Conservation (phyloP, 495 filamentous ascomycete species). For the Halenospora varia region DNA sequence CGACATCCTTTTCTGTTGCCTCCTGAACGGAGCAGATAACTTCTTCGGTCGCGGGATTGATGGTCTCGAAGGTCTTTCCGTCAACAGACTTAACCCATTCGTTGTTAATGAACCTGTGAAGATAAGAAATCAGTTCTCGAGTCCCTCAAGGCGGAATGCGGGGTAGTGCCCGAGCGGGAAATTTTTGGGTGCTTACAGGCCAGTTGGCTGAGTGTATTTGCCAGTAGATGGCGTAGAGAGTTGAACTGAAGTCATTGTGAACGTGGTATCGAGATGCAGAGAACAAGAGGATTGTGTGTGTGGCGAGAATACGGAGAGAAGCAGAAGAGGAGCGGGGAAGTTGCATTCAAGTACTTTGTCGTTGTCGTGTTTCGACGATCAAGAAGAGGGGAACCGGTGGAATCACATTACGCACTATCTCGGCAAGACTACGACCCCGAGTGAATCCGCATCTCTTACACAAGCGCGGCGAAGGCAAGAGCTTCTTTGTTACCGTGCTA, state of each 20-base stretch:
- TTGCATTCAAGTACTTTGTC: neutral
- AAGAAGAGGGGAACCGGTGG: neutral
- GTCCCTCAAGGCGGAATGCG: slow-evolving; percentile 6
- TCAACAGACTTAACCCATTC: slow-evolving; percentile 85
- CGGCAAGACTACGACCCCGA: neutral
- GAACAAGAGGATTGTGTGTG: neutral
- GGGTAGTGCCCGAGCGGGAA: slow-evolving; percentile 11
- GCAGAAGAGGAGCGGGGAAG: neutral
- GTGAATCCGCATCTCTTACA: neutral
- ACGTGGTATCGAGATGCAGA: slow-evolving; percentile 15
- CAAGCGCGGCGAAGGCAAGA: neutral
- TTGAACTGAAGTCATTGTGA: slow-evolving; percentile 48
- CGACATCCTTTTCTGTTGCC: slow-evolving; percentile 81
- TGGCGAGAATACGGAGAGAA: neutral
- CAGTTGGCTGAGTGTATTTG: slow-evolving; percentile 80
- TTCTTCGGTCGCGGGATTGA: slow-evolving; percentile 66
- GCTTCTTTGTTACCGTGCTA: neutral
- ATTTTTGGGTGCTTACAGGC: slow-evolving; percentile 63
- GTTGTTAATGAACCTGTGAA: slow-evolving; percentile 91
- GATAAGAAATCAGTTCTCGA: neutral
- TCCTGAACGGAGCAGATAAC: slow-evolving; percentile 75
- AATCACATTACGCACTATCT: neutral
- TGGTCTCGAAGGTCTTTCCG: slow-evolving; percentile 75
- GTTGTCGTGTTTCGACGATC: neutral
- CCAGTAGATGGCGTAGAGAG: slow-evolving; percentile 67